Evolutionary conservation across 495 filamentous ascomycete species (phyloP), one percentile per base, ranked within the genome.

Genomic region (Neurospora sp.): DNA sequence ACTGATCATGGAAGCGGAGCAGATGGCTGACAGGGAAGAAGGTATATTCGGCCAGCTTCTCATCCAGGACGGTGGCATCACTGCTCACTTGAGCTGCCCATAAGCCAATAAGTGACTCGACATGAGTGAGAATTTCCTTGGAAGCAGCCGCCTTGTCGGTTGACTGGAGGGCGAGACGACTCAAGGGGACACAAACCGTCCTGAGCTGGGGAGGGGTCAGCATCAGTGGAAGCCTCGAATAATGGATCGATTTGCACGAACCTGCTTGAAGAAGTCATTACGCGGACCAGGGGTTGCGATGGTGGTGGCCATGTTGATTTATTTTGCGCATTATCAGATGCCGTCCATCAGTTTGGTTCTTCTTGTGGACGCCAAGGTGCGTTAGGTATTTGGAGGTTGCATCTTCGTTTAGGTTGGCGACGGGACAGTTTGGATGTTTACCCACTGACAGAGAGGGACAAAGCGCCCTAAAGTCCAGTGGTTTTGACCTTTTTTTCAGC

Each of bases 1-100:
- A 85, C 39, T 85, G 85, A 74, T 94, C 88, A 69, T 90, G 90
- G 69, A 89, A 86, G 71, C 92, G 90, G 75, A 99, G 91, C 69
- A 98, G 89, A 73, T 96, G 91, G 3, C 92, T 93, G 0, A 99
- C 82, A 0, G 96, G 96, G 76, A 97, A 96, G 85, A 98, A 98
- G 75, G 91, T 88, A 83, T 97, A 99, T 80, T 98, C 93, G 9
- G 94, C 96, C 37, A 98, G 83, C 80, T 93, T 94, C 70, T 89
- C 85, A 78, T 97, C 93, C 12, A 98, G 83, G 1, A 85, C 82
- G 20, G 83, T 80, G 41, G 86, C 83, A 75, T 85, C 81, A 68
- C 83, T 82, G 65, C 73, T 77, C 44, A 84, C 82, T 75, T 91
- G 84, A 41, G 82, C 78, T 6, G 85, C 80, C 35, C 96, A 81